Conservation (phyloP, 2,329 filamentous ascomycete genomes). For the Trichoderma breve region DNA sequence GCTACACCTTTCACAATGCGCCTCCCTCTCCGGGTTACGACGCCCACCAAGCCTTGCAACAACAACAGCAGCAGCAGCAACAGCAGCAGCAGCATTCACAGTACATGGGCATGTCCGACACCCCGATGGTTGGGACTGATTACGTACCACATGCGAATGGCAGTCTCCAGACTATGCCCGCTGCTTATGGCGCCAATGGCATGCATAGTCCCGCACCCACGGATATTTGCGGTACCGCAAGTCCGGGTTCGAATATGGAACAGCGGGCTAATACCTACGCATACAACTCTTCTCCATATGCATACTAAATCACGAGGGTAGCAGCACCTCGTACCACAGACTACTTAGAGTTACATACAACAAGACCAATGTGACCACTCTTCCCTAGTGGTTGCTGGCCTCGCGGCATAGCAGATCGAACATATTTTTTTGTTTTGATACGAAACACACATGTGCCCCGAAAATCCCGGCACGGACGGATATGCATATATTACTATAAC, state of each 20-base stretch:
- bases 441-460: not conserved
- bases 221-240: slow-evolving; percentile 18
- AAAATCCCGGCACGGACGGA: not conserved
- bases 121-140: slow-evolving; percentile 17
- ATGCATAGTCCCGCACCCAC: slow-evolving; percentile 20
- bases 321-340: not conserved
- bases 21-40: slow-evolving; percentile 19
- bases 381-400: not conserved
- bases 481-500: slow-evolving; percentile 1
- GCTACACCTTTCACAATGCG: slow-evolving; percentile 17
- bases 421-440: not conserved
- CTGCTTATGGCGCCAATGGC: slow-evolving; percentile 14
- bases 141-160: slow-evolving; percentile 13
- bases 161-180: slow-evolving; percentile 3
- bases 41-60: slow-evolving; percentile 16
- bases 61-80: slow-evolving; percentile 5
- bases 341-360: not conserved
- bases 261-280: slow-evolving; percentile 15
- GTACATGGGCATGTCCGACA: slow-evolving; percentile 18
- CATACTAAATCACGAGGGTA: slow-evolving; percentile 19
- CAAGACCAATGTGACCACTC: slow-evolving; percentile 5
- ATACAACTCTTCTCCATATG: slow-evolving; percentile 20
- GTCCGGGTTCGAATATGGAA: slow-evolving; percentile 13
- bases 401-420: not conserved
- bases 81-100: slow-evolving; percentile 7